Evolutionary conservation across 148 eudicot species (phyloP).

Genomic region (Linanthus parryae): DNA sequence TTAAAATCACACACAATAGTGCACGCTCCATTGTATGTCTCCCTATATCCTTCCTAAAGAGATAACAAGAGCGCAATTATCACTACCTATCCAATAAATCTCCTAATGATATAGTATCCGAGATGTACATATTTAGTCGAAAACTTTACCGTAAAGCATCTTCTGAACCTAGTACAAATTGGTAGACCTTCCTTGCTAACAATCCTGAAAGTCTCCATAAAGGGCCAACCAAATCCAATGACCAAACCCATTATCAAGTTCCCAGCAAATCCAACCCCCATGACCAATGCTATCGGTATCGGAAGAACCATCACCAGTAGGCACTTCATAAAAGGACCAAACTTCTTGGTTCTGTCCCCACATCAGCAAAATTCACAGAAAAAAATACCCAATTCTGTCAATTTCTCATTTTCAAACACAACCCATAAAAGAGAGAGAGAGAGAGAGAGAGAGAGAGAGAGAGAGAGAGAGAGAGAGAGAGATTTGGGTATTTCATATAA

Average conservation of each 20-base stretch:
- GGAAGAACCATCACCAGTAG: constrained; percentile 13
- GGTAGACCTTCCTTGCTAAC: constrained; percentile 20
- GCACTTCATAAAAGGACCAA: constrained; percentile 24
- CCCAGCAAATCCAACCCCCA: constrained; percentile 7
- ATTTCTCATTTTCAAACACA: background rate
- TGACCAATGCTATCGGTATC: constrained; percentile 14
- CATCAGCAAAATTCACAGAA: background rate
- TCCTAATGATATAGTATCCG: too few relatives aligned
- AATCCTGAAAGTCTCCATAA: constrained; percentile 22
- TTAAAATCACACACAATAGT: constrained; percentile 22
- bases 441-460: background rate
- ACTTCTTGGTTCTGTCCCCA: constrained; percentile 21
- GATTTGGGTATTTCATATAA: too few relatives aligned
- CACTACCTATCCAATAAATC: background rate
- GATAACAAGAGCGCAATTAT: background rate
- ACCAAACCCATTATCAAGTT: constrained; percentile 15
- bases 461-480: background rate
- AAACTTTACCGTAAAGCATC: constrained; percentile 13
- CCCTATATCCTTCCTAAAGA: constrained; percentile 17
- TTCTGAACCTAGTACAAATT: background rate
- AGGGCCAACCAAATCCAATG: constrained; percentile 26
- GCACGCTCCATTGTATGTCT: constrained; percentile 15
- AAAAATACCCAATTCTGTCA: background rate
- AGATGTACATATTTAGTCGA: too few relatives aligned
- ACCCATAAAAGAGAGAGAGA: too few relatives aligned